Evolutionary conservation across 805 yeast genomes (phyloP), one percentile per base, ranked within the genome.

Genomic region (Myxozyma mucilagina): DNA sequence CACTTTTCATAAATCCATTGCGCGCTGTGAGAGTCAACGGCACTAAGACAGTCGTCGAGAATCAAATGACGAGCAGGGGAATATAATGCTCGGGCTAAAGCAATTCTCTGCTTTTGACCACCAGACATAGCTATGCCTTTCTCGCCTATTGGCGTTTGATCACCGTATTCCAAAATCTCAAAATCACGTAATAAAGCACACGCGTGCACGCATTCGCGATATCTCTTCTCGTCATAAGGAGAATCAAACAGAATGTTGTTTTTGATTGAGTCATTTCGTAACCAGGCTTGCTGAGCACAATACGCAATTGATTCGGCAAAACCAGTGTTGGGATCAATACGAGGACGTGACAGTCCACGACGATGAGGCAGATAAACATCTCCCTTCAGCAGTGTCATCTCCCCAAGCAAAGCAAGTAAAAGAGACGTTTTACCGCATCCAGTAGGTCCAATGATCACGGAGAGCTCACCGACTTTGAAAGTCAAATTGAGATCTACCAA

Each of bases 21-120:
- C 13, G 97, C 96, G 45, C 98, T 93, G 73, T 94, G 98, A 1
- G 98, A 89, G 74, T 93, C 99, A 60, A 93, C 98, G 53, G 99
- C 99, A 74, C 94, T 87, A 69, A 93, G 80, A 78, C 98, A 93
- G 75, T 93, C 99, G 76, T 93, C 99, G 50, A 93, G 78, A 64
- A 93, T 75, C 41, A 93, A 80, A 72, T 89, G 90, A 62, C 86
- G 84, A 0, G 97, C 87, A 70, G 84, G 82, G 1, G 97, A 91
- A 73, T 93, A 93, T 65, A 93, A 76, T 0, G 98, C 97, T 73
- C 99, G 84, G 1, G 99, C 99, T 57, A 93, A 79, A 0, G 97
- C 91, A 39, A 93, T 93, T 74, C 98, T 85, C 76, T 93, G 98
- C 73, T 93, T 93, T 76, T 93, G 99, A 59, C 99, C 99, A 69